Conservation (phyloP, 192 early-diverging fungal species). For the Linnemannia zychae region DNA sequence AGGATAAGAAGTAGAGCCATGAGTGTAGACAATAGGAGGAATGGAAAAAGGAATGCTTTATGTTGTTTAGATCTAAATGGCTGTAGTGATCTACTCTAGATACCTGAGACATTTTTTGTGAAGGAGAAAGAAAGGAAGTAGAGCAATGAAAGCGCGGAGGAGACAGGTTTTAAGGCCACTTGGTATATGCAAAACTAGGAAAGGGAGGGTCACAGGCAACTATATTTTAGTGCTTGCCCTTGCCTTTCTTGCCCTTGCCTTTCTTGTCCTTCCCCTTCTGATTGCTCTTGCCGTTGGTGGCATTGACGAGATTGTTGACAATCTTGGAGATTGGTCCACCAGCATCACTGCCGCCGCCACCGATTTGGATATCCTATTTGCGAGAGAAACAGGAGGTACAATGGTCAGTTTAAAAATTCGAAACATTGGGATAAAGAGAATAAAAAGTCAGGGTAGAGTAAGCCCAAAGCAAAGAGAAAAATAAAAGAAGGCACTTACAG, state of each 20-base stretch:
- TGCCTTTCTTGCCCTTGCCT: background rate
- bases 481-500: slow-evolving; percentile 41
- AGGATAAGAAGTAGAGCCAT: background rate
- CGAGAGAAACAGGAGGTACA: background rate
- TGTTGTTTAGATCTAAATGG: background rate
- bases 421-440: background rate
- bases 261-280: background rate
- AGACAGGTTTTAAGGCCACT: too few species aligned
- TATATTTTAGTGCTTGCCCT: background rate
- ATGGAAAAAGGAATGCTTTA: background rate
- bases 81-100: background rate
- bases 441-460: background rate
- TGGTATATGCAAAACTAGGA: too few species aligned
- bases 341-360: background rate
- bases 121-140: background rate
- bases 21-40: background rate
- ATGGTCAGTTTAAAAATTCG: background rate
- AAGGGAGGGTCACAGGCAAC: too few species aligned
- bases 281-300: background rate
- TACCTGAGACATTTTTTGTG: background rate
- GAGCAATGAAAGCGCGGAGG: background rate
- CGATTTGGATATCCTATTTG: slow-evolving; percentile 33
- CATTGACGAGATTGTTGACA: background rate
- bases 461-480: background rate
- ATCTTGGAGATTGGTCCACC: background rate